Percentiles rank a stretch among this genome's conserved stretches.
Conservation (phyloP, 2,329 filamentous ascomycete species). For the Aspergillus ochraceoroseus region DNA sequence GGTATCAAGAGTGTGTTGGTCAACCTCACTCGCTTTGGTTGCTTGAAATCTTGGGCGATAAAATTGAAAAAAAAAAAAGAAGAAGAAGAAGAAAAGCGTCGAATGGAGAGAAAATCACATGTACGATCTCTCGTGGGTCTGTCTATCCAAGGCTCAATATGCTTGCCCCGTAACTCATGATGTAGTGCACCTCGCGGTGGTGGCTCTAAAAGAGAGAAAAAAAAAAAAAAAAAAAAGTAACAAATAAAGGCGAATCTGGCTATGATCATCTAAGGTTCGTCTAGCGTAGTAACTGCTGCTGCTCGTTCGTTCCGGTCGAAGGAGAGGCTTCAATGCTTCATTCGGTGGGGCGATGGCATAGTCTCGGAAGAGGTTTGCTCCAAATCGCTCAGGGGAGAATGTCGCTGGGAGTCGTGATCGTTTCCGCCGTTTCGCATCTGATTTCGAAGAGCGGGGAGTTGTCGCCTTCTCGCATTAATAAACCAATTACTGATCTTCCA, state of each 20-base stretch:
- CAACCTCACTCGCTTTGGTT: slow-evolving; percentile 20
- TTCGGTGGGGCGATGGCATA: slow-evolving; percentile 28
- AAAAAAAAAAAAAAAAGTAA: too few relatives aligned
- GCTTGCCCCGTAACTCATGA: slow-evolving; percentile 17
- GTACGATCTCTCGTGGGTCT: slow-evolving; percentile 14
- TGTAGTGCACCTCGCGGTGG: slow-evolving; percentile 15
- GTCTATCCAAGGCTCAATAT: slow-evolving; percentile 11
- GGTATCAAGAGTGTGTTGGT: slow-evolving; percentile 32
- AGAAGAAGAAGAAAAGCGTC: slow-evolving; percentile 4
- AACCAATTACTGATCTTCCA: slow-evolving; percentile 52
- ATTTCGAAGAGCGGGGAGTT: slow-evolving; percentile 45
- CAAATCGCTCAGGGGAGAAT: slow-evolving; percentile 36
- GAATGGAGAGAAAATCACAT: slow-evolving; percentile 10
- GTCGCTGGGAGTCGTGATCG: slow-evolving; percentile 30
- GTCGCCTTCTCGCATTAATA: slow-evolving; percentile 48
- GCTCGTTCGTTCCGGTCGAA: background rate
- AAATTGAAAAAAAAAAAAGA: slow-evolving; percentile 14
- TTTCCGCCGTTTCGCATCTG: slow-evolving; percentile 37
- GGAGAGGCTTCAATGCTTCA: slow-evolving; percentile 9
- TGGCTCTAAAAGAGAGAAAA: slow-evolving; percentile 3
- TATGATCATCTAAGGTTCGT: background rate
- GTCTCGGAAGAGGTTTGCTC: slow-evolving; percentile 29
- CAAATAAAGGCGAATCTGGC: background rate
- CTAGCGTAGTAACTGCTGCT: background rate
- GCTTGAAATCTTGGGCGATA: slow-evolving; percentile 16